These are phyloP conservation scores for Heritiera littoralis DNA, from an alignment of 345 rosid species.

Conservation along the genomic window DNA sequence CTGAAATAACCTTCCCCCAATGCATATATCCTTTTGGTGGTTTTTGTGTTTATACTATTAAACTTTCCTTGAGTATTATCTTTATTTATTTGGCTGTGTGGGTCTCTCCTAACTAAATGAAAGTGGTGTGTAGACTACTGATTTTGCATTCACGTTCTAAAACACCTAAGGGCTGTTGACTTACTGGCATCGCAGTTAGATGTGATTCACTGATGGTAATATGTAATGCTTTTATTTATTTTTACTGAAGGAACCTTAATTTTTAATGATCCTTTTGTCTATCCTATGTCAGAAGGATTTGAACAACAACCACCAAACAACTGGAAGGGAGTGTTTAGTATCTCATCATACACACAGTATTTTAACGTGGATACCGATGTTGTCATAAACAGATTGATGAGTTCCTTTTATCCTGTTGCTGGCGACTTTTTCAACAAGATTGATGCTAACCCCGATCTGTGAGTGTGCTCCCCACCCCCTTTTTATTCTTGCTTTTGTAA, in stretches of 20 bases:
- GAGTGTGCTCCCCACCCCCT: conserved; percentile 34
- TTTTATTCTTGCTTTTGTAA: not conserved
- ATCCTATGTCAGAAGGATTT: conserved; percentile 56
- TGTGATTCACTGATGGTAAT: not conserved
- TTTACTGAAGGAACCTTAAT: too few relatives aligned
- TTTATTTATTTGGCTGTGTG: not conserved
- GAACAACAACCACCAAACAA: conserved; percentile 75
- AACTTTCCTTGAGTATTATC: not conserved
- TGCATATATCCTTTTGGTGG: not conserved
- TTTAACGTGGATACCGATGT: conserved; percentile 88
- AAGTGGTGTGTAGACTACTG: not conserved
- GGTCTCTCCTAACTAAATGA: too few relatives aligned
- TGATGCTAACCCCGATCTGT: conserved; percentile 95
- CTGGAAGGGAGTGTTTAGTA: conserved; percentile 82
- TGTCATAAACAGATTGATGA: conserved; percentile 76
- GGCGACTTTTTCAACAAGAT: conserved; percentile 90
- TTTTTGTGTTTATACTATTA: not conserved
- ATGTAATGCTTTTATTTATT: too few relatives aligned
- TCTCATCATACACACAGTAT: conserved; percentile 79
- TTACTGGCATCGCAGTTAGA: not conserved
- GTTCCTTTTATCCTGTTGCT: conserved; percentile 66
- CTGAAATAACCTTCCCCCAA: not conserved
- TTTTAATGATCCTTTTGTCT: conserved; percentile 1
- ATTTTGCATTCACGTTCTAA: conserved; percentile 6
- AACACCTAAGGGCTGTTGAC: not conserved